These are phyloP conservation scores for Scutellospora calospora DNA, from an alignment of 371 early-diverging fungal species.

Conservation along the genomic window DNA sequence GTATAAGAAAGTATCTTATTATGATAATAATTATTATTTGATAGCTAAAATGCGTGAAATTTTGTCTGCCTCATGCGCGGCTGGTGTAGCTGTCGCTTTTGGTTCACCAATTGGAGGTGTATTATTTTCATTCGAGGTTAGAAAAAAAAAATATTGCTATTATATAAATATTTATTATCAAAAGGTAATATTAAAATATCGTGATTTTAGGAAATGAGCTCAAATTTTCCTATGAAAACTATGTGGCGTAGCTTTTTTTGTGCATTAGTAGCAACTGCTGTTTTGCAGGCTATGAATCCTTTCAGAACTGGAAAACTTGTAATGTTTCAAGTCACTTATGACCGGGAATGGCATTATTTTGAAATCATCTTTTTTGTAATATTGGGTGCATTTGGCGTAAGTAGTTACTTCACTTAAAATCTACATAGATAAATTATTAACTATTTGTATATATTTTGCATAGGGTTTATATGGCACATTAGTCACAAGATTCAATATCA, in stretches of 20 bases:
- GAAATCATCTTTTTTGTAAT: constrained; percentile 58
- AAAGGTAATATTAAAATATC: neutral
- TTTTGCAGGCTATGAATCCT: constrained; percentile 91
- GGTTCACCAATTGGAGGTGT: constrained; percentile 98
- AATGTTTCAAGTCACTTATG: constrained; percentile 94
- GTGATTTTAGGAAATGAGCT: constrained; percentile 78
- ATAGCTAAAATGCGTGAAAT: constrained; percentile 89
- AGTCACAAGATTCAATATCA: constrained; percentile 75
- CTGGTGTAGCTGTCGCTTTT: constrained; percentile 95
- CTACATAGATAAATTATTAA: too few species aligned
- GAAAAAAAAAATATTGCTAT: too few species aligned
- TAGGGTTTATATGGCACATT: constrained; percentile 90
- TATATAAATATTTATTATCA: too few species aligned
- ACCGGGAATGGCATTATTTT: constrained; percentile 89
- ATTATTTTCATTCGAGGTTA: constrained; percentile 90
- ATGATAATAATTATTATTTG: neutral
- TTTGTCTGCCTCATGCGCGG: constrained; percentile 91
- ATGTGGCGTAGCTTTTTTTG: constrained; percentile 96
- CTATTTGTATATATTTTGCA: too few species aligned
- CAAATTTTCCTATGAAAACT: constrained; percentile 92
- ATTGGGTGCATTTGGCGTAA: constrained; percentile 56
- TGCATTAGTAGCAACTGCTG: constrained; percentile 90
- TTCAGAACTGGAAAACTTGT: constrained; percentile 95
- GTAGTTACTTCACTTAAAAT: neutral
- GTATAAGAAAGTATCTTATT: neutral